Evolutionary conservation across 441 rosid genomes (phyloP), one percentile per base, ranked within the genome.

Genomic region (Flueggea neowawraea): DNA sequence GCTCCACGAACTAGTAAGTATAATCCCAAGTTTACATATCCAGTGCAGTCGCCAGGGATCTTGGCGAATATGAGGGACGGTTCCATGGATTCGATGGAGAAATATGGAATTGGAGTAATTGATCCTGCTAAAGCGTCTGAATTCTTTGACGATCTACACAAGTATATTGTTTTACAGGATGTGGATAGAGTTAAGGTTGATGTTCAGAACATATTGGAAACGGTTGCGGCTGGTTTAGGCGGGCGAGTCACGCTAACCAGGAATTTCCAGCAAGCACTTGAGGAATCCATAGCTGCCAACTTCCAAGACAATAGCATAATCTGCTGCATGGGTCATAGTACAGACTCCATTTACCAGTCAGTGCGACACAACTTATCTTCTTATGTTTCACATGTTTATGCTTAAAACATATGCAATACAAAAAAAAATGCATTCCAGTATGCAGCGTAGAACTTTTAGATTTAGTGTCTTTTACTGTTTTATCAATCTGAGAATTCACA

Each of bases 111-210:
- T 31, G 88, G 91, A 66, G 56, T 82, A 12, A 76, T 89, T 68
- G 85, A 83, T 48, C 89, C 90, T 7, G 55, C 63, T 58, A 80
- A 78, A 66, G 78, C 83, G 51, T 73, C 62, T 50, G 82, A 72
- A 59, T 89, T 89, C 62, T 89, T 75, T 71, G 70, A 84, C 66
- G 91, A 89, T 74, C 89, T 83, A 49, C 93, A 89, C 62, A 59
- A 82, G 61, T 83, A 89, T 62, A 76, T 89, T 54, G 86, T 90
- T 16, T 74, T 79, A 60, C 60, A 78, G 17, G 81, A 84, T 13
- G 69, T 82, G 2, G 96, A 87, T 69, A 94, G 96, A 65, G 89
- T 84, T 33, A 89, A 89, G 74, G 94, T 89, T 2, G 96, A 89
- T 67, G 86, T 81, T 57, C 96, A 89, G 65, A 84, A 83, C 73